Base-by-base conservation (phyloP, 768 basidiomycete species). In the Hericium rajendrae region DNA sequence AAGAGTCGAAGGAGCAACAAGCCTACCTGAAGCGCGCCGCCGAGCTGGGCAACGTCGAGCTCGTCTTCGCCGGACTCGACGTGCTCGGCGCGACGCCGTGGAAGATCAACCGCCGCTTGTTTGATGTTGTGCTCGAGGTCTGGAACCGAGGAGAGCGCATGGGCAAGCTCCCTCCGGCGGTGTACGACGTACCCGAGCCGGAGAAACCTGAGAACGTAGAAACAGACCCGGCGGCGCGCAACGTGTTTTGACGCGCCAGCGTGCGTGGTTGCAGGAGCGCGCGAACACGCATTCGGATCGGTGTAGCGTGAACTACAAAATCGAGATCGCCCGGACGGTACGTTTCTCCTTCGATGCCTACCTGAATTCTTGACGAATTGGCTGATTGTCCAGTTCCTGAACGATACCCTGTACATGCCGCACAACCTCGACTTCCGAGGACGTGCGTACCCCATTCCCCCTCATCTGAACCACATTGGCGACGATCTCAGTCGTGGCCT, bases 371-470 rank as follows among this genome's bases (percentile, higher is more conserved):
- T 13, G 53, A 37, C 16, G 11, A 37, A 58, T 40, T 61, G 51
- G 51, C 50, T 60, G n/a, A n/a, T 22, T 58, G 2, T 26, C 3
- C 57, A 91, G 86, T 97, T 94, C 78, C 74, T 94, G 53, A 82
- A 83, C 55, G 95, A 97, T 63, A 82, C 74, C 0, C 85, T 98
- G 69, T 98, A 92, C 72, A 77, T 94, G 52, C 94, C 95, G 0
- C 95, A 98, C 70, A 97, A 97, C 70, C 76, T 97, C 64, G 97
- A 99, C 71, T 99, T 98, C 78, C 85, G 95, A 59, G 97, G 97
- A 8, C 86, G 95, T 54, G 93, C 95, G 0, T 99, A 99, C 68
- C 95, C 97, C 11, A 86, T 97, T 46, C 94, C 95, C 1, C 93
- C 94, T 4, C 92, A 97, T 74, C 77, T 99, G 54, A 93, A 86